Evolutionary conservation across 169 alveolate genomes (phyloP).

Genomic region (Cryptosporidium sp.): DNA sequence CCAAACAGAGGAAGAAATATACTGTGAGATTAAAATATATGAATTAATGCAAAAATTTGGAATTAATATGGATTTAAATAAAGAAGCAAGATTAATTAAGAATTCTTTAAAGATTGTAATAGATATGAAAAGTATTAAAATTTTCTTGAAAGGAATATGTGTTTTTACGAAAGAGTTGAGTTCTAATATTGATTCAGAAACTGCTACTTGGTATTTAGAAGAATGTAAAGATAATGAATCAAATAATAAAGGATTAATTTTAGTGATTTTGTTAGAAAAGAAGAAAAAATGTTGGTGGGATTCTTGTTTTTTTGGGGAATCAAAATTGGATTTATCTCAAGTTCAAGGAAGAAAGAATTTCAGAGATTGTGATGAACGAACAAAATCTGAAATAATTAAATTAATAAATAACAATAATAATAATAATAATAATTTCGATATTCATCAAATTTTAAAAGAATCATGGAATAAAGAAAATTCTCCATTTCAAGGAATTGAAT

Average conservation of each 20-base stretch:
- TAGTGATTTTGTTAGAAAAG: conserved; percentile 20
- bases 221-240: background rate
- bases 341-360: conserved; percentile 33
- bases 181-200: conserved; percentile 6
- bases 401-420: background rate
- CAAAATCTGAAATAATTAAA: conserved; percentile 24
- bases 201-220: conserved; percentile 55
- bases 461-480: conserved; percentile 67
- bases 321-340: background rate
- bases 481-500: conserved; percentile 59
- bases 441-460: conserved; percentile 5
- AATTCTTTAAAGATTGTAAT: background rate
- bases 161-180: conserved; percentile 8
- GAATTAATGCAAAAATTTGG: conserved; percentile 8
- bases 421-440: background rate
- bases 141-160: background rate
- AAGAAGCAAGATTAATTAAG: background rate
- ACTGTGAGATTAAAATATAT: conserved; percentile 26
- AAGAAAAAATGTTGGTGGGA: conserved; percentile 47
- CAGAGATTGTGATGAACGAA: conserved; percentile 35
- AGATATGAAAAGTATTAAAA: conserved; percentile 7
- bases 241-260: background rate
- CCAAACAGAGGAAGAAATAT: conserved; percentile 51
- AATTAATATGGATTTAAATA: background rate
- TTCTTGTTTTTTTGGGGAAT: conserved; percentile 23